Conservation (phyloP, 768 basidiomycete species). For the Mycena latifolia region DNA sequence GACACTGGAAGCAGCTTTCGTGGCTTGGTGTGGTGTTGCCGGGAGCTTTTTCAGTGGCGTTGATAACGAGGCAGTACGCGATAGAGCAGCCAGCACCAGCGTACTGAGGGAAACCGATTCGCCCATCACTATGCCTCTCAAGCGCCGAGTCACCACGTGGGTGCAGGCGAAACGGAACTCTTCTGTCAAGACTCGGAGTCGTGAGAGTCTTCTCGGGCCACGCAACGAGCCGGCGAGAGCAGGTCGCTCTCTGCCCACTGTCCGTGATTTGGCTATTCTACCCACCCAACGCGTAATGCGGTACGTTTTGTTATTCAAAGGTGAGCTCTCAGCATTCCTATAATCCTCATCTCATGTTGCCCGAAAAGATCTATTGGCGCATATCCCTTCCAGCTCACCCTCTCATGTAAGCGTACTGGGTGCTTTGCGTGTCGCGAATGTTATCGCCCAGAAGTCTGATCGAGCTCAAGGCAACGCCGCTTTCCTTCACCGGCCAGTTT, state of each 20-base stretch:
- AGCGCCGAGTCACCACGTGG: too few relatives aligned
- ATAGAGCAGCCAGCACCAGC: too few relatives aligned
- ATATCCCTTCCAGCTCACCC: slow-evolving; percentile 60
- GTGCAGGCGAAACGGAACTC: too few relatives aligned
- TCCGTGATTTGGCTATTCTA: too few relatives aligned
- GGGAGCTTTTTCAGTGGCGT: too few relatives aligned
- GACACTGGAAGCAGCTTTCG: slow-evolving; percentile 58
- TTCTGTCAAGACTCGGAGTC: too few relatives aligned
- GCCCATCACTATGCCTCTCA: too few relatives aligned
- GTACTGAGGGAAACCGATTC: too few relatives aligned
- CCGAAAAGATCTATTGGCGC: slow-evolving; percentile 63
- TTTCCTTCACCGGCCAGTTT: slow-evolving; percentile 48
- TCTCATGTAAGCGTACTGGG: slow-evolving; percentile 59
- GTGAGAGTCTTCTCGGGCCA: too few relatives aligned
- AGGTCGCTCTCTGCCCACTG: too few relatives aligned
- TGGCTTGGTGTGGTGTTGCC: slow-evolving; percentile 47
- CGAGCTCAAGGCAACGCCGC: slow-evolving; percentile 61
- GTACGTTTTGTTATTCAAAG: slow-evolving; percentile 72
- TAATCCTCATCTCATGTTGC: neutral
- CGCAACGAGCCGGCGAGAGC: too few relatives aligned
- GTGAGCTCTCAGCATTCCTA: slow-evolving; percentile 45
- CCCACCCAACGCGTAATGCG: slow-evolving; percentile 74
- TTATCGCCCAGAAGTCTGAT: slow-evolving; percentile 63
- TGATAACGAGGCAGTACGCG: too few relatives aligned
- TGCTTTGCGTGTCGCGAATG: slow-evolving; percentile 59